Base-by-base conservation (phyloP, 1,284 basidiomycete genomes). In the Phylloporus sp. region DNA sequence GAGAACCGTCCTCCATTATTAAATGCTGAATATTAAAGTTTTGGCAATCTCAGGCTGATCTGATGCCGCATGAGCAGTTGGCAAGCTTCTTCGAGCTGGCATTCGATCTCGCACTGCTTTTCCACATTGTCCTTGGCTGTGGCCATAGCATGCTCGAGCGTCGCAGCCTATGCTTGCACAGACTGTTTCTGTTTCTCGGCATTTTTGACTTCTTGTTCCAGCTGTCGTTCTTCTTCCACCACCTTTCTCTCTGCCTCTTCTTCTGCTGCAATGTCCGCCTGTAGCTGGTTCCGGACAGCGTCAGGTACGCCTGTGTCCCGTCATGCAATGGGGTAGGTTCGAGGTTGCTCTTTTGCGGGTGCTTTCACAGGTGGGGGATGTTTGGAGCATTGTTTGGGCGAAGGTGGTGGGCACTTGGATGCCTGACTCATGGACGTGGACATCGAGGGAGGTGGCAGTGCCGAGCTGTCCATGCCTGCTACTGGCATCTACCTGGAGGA, bases 231-330 rank as follows among this genome's bases (percentile, higher is more conserved):
- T 13, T 77, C 74, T 34, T 73, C 72, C 40, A 66, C 64, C 0
- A 69, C 70, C 40, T 63, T 54, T 42, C 53, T 68, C 62, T 72
- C 67, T 3, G 58, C 70, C 6, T 66, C 70, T n/a, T 68, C 71
- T 56, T 68, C 67, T 12, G 72, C 75, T 7, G 71, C 67, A 54
- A 80, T 80, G 58, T 79, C 80, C 6, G 59, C 69, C 64, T 82
- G 80, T 0, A 86, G 76, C 65, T 82, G 77, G 12, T 68, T 58
- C 86, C 85, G 87, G 10, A 80, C 64, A 37, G 34, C 34, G 34
- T 37, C 34, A 15, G 34, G 15, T 15, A 37, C 82, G 1, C 81
- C 84, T 4, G 74, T 57, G 66, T 87, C 85, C 13, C 84, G 81
- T 39, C 47, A 63, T 11, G 60, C 58, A 17, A 52, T 26, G 1